Conservation (phyloP, 225 moss, liverwort and hornwort genomes). For the Thuidium tamariscinum region DNA sequence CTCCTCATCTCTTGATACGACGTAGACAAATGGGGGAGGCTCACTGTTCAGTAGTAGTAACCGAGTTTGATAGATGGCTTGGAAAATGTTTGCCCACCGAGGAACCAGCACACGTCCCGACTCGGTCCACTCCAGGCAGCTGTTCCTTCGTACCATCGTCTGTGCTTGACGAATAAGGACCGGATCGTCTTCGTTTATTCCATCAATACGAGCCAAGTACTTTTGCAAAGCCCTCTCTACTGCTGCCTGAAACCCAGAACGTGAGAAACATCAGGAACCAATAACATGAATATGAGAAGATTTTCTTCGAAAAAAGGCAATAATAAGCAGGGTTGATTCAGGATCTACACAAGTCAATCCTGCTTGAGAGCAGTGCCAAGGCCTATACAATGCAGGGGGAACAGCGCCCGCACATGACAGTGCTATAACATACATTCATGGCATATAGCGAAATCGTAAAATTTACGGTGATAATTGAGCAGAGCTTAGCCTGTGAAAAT, state of each 20-base stretch:
- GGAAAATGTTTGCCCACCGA: constrained; percentile 76
- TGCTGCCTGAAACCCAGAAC: constrained; percentile 20
- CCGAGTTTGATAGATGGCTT: constrained; percentile 60
- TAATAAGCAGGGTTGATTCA: not conserved
- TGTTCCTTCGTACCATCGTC: constrained; percentile 58
- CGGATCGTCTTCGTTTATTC: constrained; percentile 25
- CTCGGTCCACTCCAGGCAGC: constrained; percentile 67
- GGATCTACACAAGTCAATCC: not conserved
- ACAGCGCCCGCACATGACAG: not conserved
- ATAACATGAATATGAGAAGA: not conserved
- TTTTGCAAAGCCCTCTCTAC: constrained; percentile 47
- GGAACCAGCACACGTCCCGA: constrained; percentile 60
- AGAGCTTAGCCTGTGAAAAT: not conserved
- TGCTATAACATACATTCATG: not conserved
- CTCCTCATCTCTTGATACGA: constrained; percentile 33
- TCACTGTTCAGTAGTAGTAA: constrained; percentile 55
- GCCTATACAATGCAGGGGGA: not conserved
- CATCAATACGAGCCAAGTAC: constrained; percentile 59
- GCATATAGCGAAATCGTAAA: not conserved
- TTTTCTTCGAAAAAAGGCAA: not conserved
- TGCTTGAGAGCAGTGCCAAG: not conserved
- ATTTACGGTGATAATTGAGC: not conserved
- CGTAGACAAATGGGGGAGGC: constrained; percentile 46
- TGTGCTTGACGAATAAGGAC: constrained; percentile 67
- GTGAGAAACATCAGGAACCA: constrained; percentile 4